Base-by-base conservation (phyloP, 805 yeast species). In the Wickerhamiella brachini region DNA sequence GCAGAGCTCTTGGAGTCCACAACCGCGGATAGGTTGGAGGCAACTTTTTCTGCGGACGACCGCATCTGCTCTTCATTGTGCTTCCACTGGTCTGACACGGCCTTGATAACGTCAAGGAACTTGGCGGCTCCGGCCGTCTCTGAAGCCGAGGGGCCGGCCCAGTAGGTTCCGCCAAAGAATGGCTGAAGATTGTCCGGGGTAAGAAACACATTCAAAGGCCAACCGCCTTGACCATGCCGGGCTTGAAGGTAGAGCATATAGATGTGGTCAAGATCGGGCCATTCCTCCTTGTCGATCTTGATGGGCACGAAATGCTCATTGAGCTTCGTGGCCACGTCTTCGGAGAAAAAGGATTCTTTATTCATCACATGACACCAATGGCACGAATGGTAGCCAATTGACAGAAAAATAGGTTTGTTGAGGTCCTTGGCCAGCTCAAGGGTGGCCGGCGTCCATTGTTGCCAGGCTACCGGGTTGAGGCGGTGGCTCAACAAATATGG, bases 341-440 rank as follows among this genome's bases (percentile, higher is more conserved):
- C 49, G 42, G 60, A 53, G 9, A 57, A 44, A 49, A 67, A 68
- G 15, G 64, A 55, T 53, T 65, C 70, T 26, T 55, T 47, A 55
- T 65, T 65, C 71, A 68, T 67, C 5, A 66, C 68, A 52, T 65
- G 68, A 56, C 71, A 66, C 65, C 68, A 64, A 47, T 67, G 71
- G 51, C 70, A 65, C 21, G 70, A 62, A 48, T 63, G 64, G 52
- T 65, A 66, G 22, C 70, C 70, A 48, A 68, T 66, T 9, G 67
- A 62, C 41, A 69, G 55, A 45, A 68, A 68, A 13, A 68, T 54
- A 15, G 70, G 71, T 55, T 59, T 62, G 53, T 66, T 59, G 21
- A 53, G 57, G 41, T 54, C 47, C 26, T 49, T 48, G 18, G 72
- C 72, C 21, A 54, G 57, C 47, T 56, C 54, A 21, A 68, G 54